Conservation (phyloP, 805 yeast species). For the Hanseniaspora jakobsenii region DNA sequence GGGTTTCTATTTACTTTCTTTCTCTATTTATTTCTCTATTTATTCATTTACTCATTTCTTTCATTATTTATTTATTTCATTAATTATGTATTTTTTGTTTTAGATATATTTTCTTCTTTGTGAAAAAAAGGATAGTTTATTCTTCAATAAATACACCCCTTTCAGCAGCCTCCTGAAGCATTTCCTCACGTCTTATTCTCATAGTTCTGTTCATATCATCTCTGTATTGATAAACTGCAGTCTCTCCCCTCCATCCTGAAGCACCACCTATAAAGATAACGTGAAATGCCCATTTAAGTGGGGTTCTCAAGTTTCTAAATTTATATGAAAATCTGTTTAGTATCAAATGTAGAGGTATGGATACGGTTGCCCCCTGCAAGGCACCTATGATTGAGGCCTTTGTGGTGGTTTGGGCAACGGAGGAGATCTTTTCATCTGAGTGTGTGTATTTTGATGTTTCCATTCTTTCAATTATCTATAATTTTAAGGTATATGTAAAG, state of each 20-base stretch:
- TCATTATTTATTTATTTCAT: too few species aligned
- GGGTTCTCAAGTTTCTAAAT: slow-evolving; percentile 31
- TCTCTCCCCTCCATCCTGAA: slow-evolving; percentile 34
- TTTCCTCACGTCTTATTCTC: slow-evolving; percentile 26
- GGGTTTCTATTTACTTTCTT: too few species aligned
- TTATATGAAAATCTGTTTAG: slow-evolving; percentile 29
- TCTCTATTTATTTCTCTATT: too few species aligned
- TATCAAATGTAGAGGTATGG: slow-evolving; percentile 28
- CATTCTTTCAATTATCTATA: not conserved
- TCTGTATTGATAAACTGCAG: slow-evolving; percentile 30
- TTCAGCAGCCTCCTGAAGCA: slow-evolving; percentile 36
- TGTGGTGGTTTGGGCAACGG: slow-evolving; percentile 23
- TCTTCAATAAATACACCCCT: slow-evolving; percentile 35
- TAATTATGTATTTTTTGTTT: too few species aligned
- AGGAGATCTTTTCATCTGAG: slow-evolving; percentile 1
- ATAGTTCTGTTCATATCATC: slow-evolving; percentile 28
- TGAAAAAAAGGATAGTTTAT: slow-evolving; percentile 20
- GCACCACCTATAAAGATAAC: slow-evolving; percentile 34
- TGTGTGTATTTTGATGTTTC: slow-evolving; percentile 4
- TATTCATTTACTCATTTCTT: too few species aligned
- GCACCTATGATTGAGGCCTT: slow-evolving; percentile 34
- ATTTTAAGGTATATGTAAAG: too few species aligned
- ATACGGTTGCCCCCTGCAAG: slow-evolving; percentile 32
- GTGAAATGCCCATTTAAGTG: slow-evolving; percentile 33
- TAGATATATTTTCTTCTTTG: too few species aligned